Evolutionary conservation across 805 yeast genomes (phyloP).

Genomic region (Cyberlindnera subsufficiens): DNA sequence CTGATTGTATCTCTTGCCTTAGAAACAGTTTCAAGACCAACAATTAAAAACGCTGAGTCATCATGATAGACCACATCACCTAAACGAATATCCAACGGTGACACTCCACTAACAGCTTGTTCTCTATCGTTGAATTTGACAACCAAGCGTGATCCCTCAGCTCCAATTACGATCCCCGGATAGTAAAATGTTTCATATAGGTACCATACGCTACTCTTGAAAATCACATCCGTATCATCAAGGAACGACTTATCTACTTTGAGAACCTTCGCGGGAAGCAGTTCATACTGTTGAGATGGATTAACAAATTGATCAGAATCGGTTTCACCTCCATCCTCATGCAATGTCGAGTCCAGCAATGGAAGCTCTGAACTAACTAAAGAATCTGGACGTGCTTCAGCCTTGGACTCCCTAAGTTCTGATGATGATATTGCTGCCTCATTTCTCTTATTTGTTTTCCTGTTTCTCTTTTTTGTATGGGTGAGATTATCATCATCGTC

Average conservation of each 20-base stretch:
- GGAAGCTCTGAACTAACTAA: conserved; percentile 2
- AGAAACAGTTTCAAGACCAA: conserved; percentile 35
- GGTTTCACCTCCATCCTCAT: background rate
- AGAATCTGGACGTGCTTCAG: background rate
- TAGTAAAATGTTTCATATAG: conserved; percentile 41
- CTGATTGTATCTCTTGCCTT: conserved; percentile 26
- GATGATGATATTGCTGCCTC: background rate
- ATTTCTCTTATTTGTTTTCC: conserved; percentile 1
- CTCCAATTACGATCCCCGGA: conserved; percentile 38
- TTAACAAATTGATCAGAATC: background rate
- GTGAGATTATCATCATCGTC: background rate
- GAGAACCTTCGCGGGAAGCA: conserved; percentile 2
- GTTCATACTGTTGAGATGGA: background rate
- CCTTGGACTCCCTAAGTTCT: background rate
- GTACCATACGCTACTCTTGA: conserved; percentile 46
- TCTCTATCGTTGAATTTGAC: conserved; percentile 37
- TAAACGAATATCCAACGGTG: conserved; percentile 45
- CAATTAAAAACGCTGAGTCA: conserved; percentile 33
- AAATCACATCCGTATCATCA: conserved; percentile 24
- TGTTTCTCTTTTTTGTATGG: background rate
- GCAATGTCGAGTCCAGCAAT: background rate
- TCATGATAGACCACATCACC: conserved; percentile 46
- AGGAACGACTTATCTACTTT: conserved; percentile 10
- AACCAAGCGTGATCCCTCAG: conserved; percentile 21
- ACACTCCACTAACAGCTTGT: conserved; percentile 22